Conservation (phyloP, 805 yeast species). For the Sugiyamaella mastotermitis region DNA sequence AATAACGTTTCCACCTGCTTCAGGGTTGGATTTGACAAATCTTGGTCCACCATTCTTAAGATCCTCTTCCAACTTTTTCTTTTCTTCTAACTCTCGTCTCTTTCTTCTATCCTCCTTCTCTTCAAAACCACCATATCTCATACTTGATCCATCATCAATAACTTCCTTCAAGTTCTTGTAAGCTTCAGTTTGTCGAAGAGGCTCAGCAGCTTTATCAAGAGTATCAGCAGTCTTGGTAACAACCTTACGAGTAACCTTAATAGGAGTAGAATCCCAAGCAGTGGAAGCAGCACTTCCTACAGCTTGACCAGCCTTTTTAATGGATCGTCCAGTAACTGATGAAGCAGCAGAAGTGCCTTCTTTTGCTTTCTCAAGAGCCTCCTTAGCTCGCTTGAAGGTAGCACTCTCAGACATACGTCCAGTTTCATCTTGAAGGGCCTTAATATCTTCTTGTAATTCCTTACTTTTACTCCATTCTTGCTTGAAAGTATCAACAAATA, state of each 20-base stretch:
- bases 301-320: constrained; percentile 85
- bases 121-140: constrained; percentile 88
- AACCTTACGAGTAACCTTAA: constrained; percentile 79
- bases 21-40: constrained; percentile 60
- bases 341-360: constrained; percentile 41
- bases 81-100: constrained; percentile 51
- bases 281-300: constrained; percentile 83
- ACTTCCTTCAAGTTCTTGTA: constrained; percentile 85
- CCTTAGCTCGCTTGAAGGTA: constrained; percentile 87
- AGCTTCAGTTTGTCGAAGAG: constrained; percentile 83
- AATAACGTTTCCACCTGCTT: constrained; percentile 74
- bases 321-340: constrained; percentile 65
- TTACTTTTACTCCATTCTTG: constrained; percentile 84
- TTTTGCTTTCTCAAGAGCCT: constrained; percentile 84
- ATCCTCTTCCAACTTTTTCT: constrained; percentile 33
- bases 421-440: constrained; percentile 92
- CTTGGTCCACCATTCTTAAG: constrained; percentile 48
- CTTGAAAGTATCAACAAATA: constrained; percentile 86
- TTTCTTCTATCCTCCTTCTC: constrained; percentile 71
- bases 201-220: constrained; percentile 81
- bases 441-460: constrained; percentile 87
- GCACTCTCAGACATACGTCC: constrained; percentile 92
- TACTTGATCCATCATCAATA: constrained; percentile 85
- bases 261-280: constrained; percentile 96
- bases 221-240: constrained; percentile 77